phyloP scores from a whole-genome alignment of 1,284 basidiomycete species.

The Prillingera fragicola region DNA sequence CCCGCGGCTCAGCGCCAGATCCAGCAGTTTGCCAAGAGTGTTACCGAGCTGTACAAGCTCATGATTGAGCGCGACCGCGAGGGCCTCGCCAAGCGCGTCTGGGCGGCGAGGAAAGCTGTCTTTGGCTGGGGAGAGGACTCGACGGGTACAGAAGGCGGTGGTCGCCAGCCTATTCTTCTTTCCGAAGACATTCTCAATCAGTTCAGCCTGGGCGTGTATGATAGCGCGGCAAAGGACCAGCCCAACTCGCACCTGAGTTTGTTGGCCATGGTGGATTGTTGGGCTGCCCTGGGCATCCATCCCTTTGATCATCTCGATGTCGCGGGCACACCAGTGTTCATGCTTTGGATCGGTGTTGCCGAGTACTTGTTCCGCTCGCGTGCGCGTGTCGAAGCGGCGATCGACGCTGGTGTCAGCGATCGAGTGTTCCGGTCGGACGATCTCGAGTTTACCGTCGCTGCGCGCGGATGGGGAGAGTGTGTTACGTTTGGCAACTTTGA shows the following conservation, averaged over 20 bases:
- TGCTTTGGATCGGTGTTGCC: slow-evolving; percentile 91
- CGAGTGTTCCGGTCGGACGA: slow-evolving; percentile 82
- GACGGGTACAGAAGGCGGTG: slow-evolving; percentile 34
- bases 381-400: slow-evolving; percentile 62
- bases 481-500: slow-evolving; percentile 90
- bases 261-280: slow-evolving; percentile 98
- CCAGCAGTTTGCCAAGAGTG: slow-evolving; percentile 77
- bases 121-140: slow-evolving; percentile 57
- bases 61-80: slow-evolving; percentile 77
- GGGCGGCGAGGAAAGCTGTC: slow-evolving; percentile 68
- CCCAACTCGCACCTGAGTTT: slow-evolving; percentile 87
- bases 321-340: slow-evolving; percentile 93
- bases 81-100: slow-evolving; percentile 65
- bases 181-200: slow-evolving; percentile 80
- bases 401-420: slow-evolving; percentile 72
- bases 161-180: slow-evolving; percentile 66
- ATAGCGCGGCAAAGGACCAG: slow-evolving; percentile 40
- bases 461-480: slow-evolving; percentile 94
- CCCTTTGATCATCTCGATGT: slow-evolving; percentile 89
- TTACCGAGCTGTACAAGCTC: slow-evolving; percentile 88
- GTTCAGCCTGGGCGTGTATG: slow-evolving; percentile 69
- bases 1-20: slow-evolving; percentile 87
- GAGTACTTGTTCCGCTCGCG: slow-evolving; percentile 81
- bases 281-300: slow-evolving; percentile 79
- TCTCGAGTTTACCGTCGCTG: slow-evolving; percentile 88